Evolutionary conservation across 2,329 filamentous ascomycete genomes (phyloP).

Genomic region (Penicillium sp.): DNA sequence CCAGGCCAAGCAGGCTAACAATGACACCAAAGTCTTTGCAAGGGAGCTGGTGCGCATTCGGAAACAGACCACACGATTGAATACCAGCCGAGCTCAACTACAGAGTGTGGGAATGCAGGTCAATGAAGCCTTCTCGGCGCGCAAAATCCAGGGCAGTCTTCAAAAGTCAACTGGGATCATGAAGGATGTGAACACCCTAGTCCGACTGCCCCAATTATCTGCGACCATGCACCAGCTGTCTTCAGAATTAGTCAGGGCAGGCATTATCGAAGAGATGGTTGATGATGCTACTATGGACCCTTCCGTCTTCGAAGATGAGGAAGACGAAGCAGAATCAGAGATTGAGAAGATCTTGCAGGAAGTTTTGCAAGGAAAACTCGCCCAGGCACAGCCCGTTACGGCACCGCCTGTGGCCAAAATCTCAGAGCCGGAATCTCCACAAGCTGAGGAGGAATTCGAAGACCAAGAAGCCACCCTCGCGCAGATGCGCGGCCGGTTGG

Average conservation of each 20-base stretch:
- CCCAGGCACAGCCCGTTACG: conserved; percentile 59
- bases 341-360: conserved; percentile 92
- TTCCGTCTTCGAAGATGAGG: conserved; percentile 67
- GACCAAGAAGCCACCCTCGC: conserved; percentile 87
- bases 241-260: conserved; percentile 86
- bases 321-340: conserved; percentile 77
- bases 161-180: conserved; percentile 85
- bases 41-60: conserved; percentile 81
- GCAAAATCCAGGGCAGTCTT: conserved; percentile 93
- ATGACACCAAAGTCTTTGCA: conserved; percentile 85
- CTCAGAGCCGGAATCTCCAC: conserved; percentile 38
- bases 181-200: conserved; percentile 89
- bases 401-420: conserved; percentile 50
- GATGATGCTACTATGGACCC: conserved; percentile 77
- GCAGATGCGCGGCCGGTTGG: conserved; percentile 88
- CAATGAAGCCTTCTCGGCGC: conserved; percentile 89
- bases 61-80: conserved; percentile 69
- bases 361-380: conserved; percentile 78
- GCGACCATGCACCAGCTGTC: conserved; percentile 86
- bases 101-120: conserved; percentile 96
- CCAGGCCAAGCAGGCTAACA: conserved; percentile 73
- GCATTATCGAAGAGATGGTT: conserved; percentile 97
- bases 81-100: conserved; percentile 88
- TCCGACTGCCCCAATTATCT: conserved; percentile 80
- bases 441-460: conserved; percentile 70